A percentile compares a stretch with the other conserved stretches of the same genome.
phyloP scores from a whole-genome alignment of 2,329 filamentous ascomycete genomes.

The Cercospora janseana region DNA sequence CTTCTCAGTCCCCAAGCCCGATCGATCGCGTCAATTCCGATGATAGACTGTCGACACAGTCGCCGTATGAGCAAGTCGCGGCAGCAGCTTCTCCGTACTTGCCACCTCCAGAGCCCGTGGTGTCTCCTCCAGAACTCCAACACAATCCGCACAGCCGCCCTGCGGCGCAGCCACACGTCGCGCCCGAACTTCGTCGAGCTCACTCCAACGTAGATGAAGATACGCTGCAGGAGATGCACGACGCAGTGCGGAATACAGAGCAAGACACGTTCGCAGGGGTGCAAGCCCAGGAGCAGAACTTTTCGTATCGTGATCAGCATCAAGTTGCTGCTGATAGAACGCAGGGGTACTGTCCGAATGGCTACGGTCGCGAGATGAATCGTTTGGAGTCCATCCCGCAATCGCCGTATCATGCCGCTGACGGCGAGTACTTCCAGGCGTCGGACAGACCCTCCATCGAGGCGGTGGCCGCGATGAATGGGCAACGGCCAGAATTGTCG shows the following conservation, averaged over 20 bases:
- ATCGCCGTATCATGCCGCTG: conserved; percentile 42
- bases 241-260: conserved; percentile 52
- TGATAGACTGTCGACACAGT: conserved; percentile 45
- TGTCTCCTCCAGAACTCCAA: conserved; percentile 72
- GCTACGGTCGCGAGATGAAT: conserved; percentile 33
- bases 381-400: conserved; percentile 49
- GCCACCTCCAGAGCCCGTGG: conserved; percentile 69
- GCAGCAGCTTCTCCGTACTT: conserved; percentile 35
- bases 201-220: conserved; percentile 80
- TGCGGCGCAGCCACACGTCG: conserved; percentile 66
- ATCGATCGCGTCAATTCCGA: conserved; percentile 58
- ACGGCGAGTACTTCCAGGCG: conserved; percentile 34
- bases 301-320: conserved; percentile 31
- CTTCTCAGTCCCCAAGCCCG: conserved; percentile 31
- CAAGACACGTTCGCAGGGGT: conserved; percentile 18
- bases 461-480: conserved; percentile 15
- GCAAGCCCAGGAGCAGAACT: conserved; percentile 13
- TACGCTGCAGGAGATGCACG: conserved; percentile 76
- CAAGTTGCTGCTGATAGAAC: conserved; percentile 41
- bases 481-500: conserved; percentile 31
- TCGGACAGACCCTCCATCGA: conserved; percentile 22
- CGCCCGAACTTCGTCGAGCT: conserved; percentile 73
- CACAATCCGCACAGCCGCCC: conserved; percentile 72
- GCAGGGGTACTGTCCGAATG: conserved; percentile 26
- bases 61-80: conserved; percentile 52